A percentile compares a stretch with the other conserved stretches of the same genome.
Evolutionary conservation across 768 basidiomycete genomes (phyloP).

Genomic region (Suillus clintonianus): DNA sequence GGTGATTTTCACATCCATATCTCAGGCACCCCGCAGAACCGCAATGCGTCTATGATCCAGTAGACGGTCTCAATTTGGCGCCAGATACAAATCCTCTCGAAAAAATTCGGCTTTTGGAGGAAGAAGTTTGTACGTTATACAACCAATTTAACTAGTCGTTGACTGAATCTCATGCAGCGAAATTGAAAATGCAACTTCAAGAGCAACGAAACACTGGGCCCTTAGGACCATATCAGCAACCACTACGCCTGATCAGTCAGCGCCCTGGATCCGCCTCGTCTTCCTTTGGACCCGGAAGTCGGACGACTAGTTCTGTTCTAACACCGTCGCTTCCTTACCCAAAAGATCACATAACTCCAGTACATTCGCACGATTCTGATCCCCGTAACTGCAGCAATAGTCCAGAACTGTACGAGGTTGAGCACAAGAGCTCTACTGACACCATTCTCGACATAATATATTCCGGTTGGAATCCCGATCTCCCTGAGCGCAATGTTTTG

Average conservation of each 20-base stretch:
- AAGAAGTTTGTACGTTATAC: conserved; percentile 63
- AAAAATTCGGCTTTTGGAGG: conserved; percentile 75
- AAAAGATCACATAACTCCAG: conserved; percentile 27
- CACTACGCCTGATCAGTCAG: conserved; percentile 12
- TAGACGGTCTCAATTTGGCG: conserved; percentile 77
- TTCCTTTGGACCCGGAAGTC: conserved; percentile 19
- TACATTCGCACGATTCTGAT: conserved; percentile 35
- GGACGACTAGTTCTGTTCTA: conserved; percentile 8
- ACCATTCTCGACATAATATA: conserved; percentile 67
- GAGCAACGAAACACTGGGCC: conserved; percentile 52
- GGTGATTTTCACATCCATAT: conserved; percentile 11
- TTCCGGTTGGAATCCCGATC: conserved; percentile 83
- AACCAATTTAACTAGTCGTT: conserved; percentile 8
- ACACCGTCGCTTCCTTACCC: conserved; percentile 1
- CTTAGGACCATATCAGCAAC: conserved; percentile 20
- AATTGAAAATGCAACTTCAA: conserved; percentile 62
- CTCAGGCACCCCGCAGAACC: conserved; percentile 82
- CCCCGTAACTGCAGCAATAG: conserved; percentile 50
- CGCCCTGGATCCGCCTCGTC: conserved; percentile 23
- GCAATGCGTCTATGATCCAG: conserved; percentile 83
- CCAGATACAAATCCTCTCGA: conserved; percentile 79
- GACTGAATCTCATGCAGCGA: conserved; percentile 42
- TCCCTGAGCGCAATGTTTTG: conserved; percentile 73
- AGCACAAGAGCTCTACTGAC: conserved; percentile 45
- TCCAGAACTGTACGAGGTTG: conserved; percentile 46